A percentile compares a stretch with the other conserved stretches of the same genome.
These are phyloP conservation scores for Ceratocystis diversiconidia DNA, from an alignment of 2,329 filamentous ascomycete genomes.

Conservation along the genomic window DNA sequence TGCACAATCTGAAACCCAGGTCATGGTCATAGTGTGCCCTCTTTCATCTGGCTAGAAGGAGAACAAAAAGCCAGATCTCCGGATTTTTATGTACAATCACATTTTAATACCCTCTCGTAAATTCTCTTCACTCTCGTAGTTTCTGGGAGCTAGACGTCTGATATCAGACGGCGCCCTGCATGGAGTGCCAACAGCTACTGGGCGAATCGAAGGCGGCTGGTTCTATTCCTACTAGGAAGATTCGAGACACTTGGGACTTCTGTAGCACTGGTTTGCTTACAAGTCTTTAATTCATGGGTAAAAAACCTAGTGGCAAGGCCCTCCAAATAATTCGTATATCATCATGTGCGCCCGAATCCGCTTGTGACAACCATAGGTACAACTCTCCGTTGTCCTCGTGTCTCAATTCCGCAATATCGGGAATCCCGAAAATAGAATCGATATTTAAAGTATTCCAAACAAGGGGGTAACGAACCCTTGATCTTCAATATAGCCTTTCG, in stretches of 20 bases:
- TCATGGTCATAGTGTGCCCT: background rate
- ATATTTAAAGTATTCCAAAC: too few relatives aligned
- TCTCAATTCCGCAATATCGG: background rate
- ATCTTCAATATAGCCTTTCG: background rate
- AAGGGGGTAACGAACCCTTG: background rate
- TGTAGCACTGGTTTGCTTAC: background rate
- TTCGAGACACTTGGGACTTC: background rate
- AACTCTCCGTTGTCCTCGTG: background rate
- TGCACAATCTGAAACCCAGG: conserved; percentile 1
- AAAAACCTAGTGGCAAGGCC: background rate
- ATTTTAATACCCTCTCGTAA: background rate
- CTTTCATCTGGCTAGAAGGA: background rate
- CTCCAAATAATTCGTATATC: conserved; percentile 5
- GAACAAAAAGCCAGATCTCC: background rate
- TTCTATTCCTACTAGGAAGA: background rate
- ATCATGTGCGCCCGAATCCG: background rate
- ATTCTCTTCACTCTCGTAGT: background rate
- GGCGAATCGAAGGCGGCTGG: too few relatives aligned
- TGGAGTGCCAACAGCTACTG: background rate
- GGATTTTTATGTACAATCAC: background rate
- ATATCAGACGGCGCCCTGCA: background rate
- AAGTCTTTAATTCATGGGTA: conserved; percentile 4
- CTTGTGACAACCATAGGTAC: background rate
- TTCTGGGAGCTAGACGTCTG: background rate
- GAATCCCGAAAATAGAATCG: too few relatives aligned